These are phyloP conservation scores for Begonia peltatifolia DNA, from an alignment of 306 rosid genomes.

Conservation along the genomic window DNA sequence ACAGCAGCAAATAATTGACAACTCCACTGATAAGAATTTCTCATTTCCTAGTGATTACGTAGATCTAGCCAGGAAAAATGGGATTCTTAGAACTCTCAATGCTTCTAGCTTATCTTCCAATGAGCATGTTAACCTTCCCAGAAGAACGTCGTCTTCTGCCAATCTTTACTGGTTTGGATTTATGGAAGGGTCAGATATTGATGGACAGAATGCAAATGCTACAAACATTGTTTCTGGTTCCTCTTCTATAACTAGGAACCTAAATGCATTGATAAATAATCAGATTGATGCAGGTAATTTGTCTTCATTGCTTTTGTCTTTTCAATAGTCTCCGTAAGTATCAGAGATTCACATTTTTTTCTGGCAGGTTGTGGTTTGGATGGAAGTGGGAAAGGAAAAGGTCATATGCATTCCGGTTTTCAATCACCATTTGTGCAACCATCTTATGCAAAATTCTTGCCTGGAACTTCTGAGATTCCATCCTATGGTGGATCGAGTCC, in stretches of 20 bases:
- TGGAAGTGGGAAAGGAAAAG: too few species aligned
- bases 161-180: conserved; percentile 40
- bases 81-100: conserved; percentile 29
- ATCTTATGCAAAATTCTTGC: conserved; percentile 31
- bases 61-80: conserved; percentile 41
- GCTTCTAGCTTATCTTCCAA: conserved; percentile 18
- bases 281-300: conserved; percentile 43
- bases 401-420: too few species aligned
- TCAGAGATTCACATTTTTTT: conserved; percentile 8
- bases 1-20: conserved; percentile 19
- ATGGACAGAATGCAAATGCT: conserved; percentile 22
- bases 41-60: conserved; percentile 13
- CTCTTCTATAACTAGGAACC: conserved; percentile 35
- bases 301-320: conserved; percentile 5
- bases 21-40: conserved; percentile 13
- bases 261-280: conserved; percentile 24
- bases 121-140: conserved; percentile 43
- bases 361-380: conserved; percentile 3
- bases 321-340: conserved; percentile 3
- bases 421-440: conserved; percentile 33
- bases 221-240: conserved; percentile 32
- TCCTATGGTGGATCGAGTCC: conserved; percentile 32
- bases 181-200: conserved; percentile 20
- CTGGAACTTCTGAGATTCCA: conserved; percentile 45
- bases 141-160: conserved; percentile 58